These are phyloP conservation scores for Cystobasidiopsis lactophilus DNA, from an alignment of 768 basidiomycete genomes.

Conservation along the genomic window DNA sequence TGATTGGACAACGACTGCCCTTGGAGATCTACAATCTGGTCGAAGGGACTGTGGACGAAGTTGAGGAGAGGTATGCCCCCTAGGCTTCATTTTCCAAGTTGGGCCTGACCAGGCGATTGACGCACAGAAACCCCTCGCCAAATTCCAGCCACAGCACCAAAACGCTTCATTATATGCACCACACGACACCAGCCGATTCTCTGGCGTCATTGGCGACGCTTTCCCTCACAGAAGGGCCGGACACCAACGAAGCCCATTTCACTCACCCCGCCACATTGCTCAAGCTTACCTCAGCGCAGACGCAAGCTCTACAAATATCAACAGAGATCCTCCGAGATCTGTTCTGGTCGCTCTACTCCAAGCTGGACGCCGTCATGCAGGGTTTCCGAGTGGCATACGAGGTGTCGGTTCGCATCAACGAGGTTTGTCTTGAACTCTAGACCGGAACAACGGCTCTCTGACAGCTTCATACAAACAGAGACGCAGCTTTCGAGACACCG, in stretches of 20 bases:
- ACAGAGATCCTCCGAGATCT: slow-evolving; percentile 73
- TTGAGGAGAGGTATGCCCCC: slow-evolving; percentile 51
- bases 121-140: too few species aligned
- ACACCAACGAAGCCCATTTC: too few species aligned
- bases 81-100: too few species aligned
- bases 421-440: slow-evolving; percentile 36
- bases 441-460: neutral
- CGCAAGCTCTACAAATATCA: neutral
- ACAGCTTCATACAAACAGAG: slow-evolving; percentile 31
- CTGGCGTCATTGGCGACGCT: too few species aligned
- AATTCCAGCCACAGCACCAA: too few species aligned
- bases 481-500: slow-evolving; percentile 72
- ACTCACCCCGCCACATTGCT: neutral
- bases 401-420: slow-evolving; percentile 69
- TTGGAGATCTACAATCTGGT: slow-evolving; percentile 65
- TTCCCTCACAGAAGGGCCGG: too few species aligned
- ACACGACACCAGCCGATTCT: too few species aligned
- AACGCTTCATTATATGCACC: too few species aligned
- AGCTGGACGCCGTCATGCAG: slow-evolving; percentile 79
- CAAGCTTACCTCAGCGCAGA: neutral
- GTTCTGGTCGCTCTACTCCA: slow-evolving; percentile 94
- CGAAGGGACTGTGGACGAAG: slow-evolving; percentile 70
- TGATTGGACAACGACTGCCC: slow-evolving; percentile 56
- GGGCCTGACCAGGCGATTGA: too few species aligned
- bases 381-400: slow-evolving; percentile 75